Percentiles rank a stretch among this genome's conserved stretches.
Conservation (phyloP, 225 moss, liverwort and hornwort genomes). For the Pleurozium schreberi region DNA sequence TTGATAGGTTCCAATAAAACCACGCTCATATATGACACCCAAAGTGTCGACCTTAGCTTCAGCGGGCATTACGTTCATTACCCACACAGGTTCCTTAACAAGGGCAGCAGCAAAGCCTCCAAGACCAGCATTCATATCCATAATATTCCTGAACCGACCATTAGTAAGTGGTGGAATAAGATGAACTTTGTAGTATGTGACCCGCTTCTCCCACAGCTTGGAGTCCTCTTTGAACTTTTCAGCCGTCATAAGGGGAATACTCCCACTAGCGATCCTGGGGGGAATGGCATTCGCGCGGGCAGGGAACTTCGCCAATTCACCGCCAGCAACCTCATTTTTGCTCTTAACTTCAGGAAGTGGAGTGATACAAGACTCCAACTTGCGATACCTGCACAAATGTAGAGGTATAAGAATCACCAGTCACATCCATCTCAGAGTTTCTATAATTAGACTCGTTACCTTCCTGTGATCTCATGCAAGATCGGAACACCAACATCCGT, state of each 20-base stretch:
- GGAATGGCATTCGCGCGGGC: slow-evolving; percentile 53
- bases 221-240: slow-evolving; percentile 46
- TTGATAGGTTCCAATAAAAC: slow-evolving; percentile 87
- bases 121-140: slow-evolving; percentile 94
- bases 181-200: slow-evolving; percentile 36
- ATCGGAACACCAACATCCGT: background rate
- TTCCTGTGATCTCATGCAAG: background rate
- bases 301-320: slow-evolving; percentile 59
- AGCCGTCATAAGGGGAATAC: slow-evolving; percentile 44
- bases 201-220: slow-evolving; percentile 48
- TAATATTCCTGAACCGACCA: slow-evolving; percentile 70
- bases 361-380: slow-evolving; percentile 78
- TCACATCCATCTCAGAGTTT: background rate
- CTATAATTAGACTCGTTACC: too few relatives aligned
- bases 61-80: slow-evolving; percentile 77
- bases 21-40: slow-evolving; percentile 77
- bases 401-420: background rate
- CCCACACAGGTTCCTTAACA: slow-evolving; percentile 59
- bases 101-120: slow-evolving; percentile 89
- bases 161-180: slow-evolving; percentile 39
- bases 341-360: slow-evolving; percentile 63
- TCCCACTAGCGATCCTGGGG: slow-evolving; percentile 59
- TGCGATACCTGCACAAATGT: slow-evolving; percentile 50
- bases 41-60: slow-evolving; percentile 63
- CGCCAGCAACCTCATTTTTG: slow-evolving; percentile 49